Conservation (phyloP, 129 eudicot species). For the Chrysanthemum seticuspe region DNA sequence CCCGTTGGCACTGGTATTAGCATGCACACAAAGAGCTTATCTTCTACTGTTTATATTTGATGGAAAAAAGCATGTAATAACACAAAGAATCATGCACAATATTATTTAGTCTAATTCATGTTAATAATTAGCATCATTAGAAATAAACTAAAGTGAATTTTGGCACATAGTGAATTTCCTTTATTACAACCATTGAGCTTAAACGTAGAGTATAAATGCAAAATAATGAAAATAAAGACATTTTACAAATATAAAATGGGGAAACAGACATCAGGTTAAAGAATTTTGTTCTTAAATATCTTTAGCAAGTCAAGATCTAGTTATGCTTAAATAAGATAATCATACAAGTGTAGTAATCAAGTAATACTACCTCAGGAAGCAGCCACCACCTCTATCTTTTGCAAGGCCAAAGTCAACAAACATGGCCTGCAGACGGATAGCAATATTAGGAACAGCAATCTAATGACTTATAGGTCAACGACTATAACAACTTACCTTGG, state of each 20-base stretch:
- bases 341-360: background rate
- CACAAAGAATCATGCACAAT: background rate
- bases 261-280: background rate
- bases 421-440: conserved; percentile 71
- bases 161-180: too few relatives aligned
- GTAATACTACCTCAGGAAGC: conserved; percentile 72
- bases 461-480: conserved; percentile 5
- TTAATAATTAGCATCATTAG: background rate
- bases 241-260: background rate
- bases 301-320: background rate
- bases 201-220: background rate
- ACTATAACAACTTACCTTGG: conserved; percentile 52
- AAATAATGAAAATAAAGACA: background rate
- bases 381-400: conserved; percentile 82
- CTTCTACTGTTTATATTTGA: background rate
- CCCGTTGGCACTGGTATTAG: background rate
- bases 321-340: background rate
- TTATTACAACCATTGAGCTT: too few relatives aligned
- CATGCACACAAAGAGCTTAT: background rate
- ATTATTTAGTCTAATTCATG: background rate
- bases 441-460: conserved; percentile 10
- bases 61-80: background rate
- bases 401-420: conserved; percentile 98
- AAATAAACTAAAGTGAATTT: background rate
- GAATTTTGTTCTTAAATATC: background rate